A percentile compares a stretch with the other conserved stretches of the same genome.
Conservation (phyloP, 2,329 filamentous ascomycete species). For the Catunica adiposa region DNA sequence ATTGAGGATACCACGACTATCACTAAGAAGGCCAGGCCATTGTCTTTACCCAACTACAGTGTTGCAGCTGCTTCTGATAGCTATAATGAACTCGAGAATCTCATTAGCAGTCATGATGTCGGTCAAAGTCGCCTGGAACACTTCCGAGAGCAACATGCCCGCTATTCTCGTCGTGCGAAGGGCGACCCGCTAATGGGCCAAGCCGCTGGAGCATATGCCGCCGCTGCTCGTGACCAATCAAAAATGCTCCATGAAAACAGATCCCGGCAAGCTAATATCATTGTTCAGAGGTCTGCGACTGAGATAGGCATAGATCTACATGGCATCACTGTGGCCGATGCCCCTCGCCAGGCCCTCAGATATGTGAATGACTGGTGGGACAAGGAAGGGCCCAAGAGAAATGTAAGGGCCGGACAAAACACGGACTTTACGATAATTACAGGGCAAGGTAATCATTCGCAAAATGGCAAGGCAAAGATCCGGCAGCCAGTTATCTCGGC, state of each 20-base stretch:
- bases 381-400: slow-evolving; percentile 1
- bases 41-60: too few relatives aligned
- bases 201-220: too few relatives aligned
- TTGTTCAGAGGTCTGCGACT: slow-evolving; percentile 45
- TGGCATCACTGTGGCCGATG: slow-evolving; percentile 65
- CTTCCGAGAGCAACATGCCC: too few relatives aligned
- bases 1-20: too few relatives aligned
- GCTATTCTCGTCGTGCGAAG: too few relatives aligned
- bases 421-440: slow-evolving; percentile 67
- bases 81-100: too few relatives aligned
- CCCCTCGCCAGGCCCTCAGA: slow-evolving; percentile 57
- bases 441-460: slow-evolving; percentile 62
- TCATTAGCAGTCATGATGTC: too few relatives aligned
- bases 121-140: too few relatives aligned
- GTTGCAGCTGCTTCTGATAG: too few relatives aligned
- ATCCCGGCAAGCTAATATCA: slow-evolving; percentile 30
- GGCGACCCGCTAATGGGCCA: too few relatives aligned
- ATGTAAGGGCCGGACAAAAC: slow-evolving; percentile 20
- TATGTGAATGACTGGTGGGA: slow-evolving; percentile 60
- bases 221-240: too few relatives aligned
- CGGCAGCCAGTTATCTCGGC: slow-evolving; percentile 65
- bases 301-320: slow-evolving; percentile 56
- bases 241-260: neutral
- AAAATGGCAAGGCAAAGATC: slow-evolving; percentile 57
- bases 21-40: too few relatives aligned